Percentiles rank a stretch among this genome's conserved stretches.
Evolutionary conservation across 1,139 yeast genomes (phyloP).

Genomic region (Protomyces inouyei): DNA sequence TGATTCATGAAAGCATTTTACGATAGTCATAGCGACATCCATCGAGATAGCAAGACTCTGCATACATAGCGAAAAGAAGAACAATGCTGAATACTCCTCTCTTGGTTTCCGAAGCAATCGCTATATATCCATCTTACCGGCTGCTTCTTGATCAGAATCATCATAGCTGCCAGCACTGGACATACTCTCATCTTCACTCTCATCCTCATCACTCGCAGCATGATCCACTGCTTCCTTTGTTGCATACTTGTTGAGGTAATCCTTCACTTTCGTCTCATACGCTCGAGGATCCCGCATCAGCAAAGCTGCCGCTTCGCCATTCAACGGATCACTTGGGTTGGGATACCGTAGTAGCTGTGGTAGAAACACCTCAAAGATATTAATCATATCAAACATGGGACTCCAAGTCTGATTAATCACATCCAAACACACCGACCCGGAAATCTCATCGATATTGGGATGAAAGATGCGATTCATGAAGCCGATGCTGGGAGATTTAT

Average conservation of each 20-base stretch:
- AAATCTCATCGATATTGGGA: constrained; percentile 71
- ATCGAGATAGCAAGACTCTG: no score
- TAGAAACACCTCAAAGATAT: constrained; percentile 85
- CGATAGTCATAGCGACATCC: neutral
- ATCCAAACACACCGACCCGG: constrained; percentile 93
- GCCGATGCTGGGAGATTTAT: constrained; percentile 93
- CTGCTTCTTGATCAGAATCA: constrained; percentile 48
- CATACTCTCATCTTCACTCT: constrained; percentile 43
- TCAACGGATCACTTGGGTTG: constrained; percentile 89
- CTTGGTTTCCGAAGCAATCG: neutral
- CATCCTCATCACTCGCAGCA: constrained; percentile 36
- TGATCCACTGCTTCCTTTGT: constrained; percentile 43
- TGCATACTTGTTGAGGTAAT: constrained; percentile 71
- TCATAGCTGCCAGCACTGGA: constrained; percentile 45
- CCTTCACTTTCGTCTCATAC: constrained; percentile 64
- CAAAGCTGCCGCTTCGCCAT: constrained; percentile 83
- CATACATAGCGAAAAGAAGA: no score
- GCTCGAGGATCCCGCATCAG: constrained; percentile 64
- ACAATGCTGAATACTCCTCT: no score
- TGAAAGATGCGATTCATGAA: constrained; percentile 87
- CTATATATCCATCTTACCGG: constrained; percentile 41
- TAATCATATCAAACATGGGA: constrained; percentile 85
- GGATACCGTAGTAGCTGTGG: constrained; percentile 92
- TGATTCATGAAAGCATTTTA: neutral
- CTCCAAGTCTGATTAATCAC: constrained; percentile 98